phyloP scores from a whole-genome alignment of 2,329 filamentous ascomycete species.

The Diaporthe nobilis region DNA sequence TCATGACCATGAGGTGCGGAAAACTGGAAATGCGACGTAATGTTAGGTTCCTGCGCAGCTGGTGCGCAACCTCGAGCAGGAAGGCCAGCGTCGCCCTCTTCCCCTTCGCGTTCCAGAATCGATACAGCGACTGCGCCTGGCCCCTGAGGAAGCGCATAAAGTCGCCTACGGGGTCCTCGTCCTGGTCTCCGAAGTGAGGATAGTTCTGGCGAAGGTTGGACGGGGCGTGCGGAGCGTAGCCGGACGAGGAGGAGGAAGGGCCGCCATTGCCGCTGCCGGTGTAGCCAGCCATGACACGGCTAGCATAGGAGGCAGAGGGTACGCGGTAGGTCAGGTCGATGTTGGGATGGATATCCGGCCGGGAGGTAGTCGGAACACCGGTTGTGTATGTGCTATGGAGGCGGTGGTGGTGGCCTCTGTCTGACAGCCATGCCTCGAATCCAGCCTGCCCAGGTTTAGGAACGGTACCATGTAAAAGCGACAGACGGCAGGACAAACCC shows the following conservation, averaged over 20 bases:
- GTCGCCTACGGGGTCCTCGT: constrained; percentile 54
- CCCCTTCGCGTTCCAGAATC: constrained; percentile 60
- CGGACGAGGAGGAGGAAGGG: constrained; percentile 31
- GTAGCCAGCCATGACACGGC: constrained; percentile 42
- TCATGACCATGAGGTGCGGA: constrained; percentile 74
- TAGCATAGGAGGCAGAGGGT: constrained; percentile 16
- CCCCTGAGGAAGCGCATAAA: constrained; percentile 49
- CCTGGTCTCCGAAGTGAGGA: constrained; percentile 44
- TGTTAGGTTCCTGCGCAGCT: constrained; percentile 62
- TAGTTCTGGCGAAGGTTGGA: constrained; percentile 42
- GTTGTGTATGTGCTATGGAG: constrained; percentile 21
- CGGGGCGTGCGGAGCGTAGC: constrained; percentile 36
- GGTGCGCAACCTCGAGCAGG: constrained; percentile 49
- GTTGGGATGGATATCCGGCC: background rate
- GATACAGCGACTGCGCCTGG: constrained; percentile 52
- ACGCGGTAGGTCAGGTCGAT: background rate
- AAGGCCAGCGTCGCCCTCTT: constrained; percentile 53
- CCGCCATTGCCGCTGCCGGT: constrained; percentile 37
- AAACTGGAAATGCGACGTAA: constrained; percentile 70
- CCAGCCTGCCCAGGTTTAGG: background rate
- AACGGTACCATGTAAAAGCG: constrained; percentile 18
- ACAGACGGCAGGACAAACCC: constrained; percentile 15
- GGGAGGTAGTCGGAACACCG: background rate
- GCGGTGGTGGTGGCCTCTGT: constrained; percentile 33
- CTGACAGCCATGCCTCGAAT: constrained; percentile 40